phyloP scores from a whole-genome alignment of 192 early-diverging fungal species.

The Podila epicladia region DNA sequence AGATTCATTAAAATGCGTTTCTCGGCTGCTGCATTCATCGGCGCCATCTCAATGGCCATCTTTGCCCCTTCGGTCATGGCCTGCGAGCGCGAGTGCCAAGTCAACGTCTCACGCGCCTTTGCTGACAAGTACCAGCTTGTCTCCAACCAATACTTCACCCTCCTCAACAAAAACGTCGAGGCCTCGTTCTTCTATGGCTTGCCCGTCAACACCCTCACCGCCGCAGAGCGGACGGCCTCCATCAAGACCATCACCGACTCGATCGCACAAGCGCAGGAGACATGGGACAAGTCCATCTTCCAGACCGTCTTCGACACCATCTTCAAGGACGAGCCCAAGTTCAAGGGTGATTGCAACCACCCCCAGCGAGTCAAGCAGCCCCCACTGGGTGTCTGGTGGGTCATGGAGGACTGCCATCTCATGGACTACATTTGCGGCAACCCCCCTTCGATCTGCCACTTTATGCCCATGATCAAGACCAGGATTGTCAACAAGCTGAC shows the following conservation, averaged over 20 bases:
- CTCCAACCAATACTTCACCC: constrained; percentile 39
- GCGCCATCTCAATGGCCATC: constrained; percentile 34
- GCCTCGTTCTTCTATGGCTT: constrained; percentile 28
- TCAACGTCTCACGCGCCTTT: constrained; percentile 59
- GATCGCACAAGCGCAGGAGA: constrained; percentile 18
- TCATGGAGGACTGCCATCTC: constrained; percentile 58
- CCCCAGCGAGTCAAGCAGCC: constrained; percentile 60
- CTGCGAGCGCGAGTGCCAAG: constrained; percentile 63
- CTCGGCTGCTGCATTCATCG: constrained; percentile 21
- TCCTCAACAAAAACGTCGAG: constrained; percentile 24
- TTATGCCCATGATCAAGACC: constrained; percentile 58
- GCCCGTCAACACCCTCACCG: constrained; percentile 27
- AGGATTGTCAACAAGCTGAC: constrained; percentile 38
- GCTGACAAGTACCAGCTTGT: constrained; percentile 51
- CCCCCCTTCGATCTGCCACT: constrained; percentile 67
- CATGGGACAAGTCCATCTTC: constrained; percentile 37
- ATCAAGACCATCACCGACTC: constrained; percentile 26
- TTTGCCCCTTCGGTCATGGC: constrained; percentile 43
- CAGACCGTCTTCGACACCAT: constrained; percentile 54
- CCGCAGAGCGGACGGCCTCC: constrained; percentile 10
- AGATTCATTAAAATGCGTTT: constrained; percentile 34
- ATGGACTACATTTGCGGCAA: constrained; percentile 70
- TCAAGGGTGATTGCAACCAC: constrained; percentile 68
- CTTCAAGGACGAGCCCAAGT: constrained; percentile 58
- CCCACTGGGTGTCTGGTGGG: constrained; percentile 58